Base-by-base conservation (phyloP, 139 green algal genomes). In the Tetraselmis chui region DNA sequence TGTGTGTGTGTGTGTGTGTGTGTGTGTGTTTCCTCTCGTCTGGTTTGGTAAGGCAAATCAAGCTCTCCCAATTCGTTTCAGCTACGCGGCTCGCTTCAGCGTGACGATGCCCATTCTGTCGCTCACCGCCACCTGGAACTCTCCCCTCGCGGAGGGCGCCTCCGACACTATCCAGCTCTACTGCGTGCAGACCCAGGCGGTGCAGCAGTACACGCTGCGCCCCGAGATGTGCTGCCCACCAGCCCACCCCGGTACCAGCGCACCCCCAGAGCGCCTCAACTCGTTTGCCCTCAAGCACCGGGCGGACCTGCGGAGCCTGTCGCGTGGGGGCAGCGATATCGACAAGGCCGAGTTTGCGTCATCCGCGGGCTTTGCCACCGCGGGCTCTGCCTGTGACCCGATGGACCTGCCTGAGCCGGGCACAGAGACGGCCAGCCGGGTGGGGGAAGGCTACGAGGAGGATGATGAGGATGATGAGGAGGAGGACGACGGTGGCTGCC, bases 171-270 rank as follows among this genome's bases (percentile, higher is more conserved):
- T 89, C 59, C 84, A 85, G 76, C 80, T 97, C 30, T 90, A 86
- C 79, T 91, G 83, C 59, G 84, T 96, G 59, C 94, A 98, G 87
- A 91, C 92, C 2, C 87, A 94, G 25, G 92, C 87, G 0, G 91
- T 98, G 0, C 95, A 98, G 89, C 91, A 95, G 85, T 98, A 98
- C 85, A 86, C 80, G 11, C 84, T 98, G 18, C 86, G 91, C 30
- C 82, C 88, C 0, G 81, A 78, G 23, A 45, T 87, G 27, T 98
- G 92, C 89, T 79, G 82, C 22, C 85, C 90, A 0, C 24, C 26
- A 29, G 45, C 1, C 23, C 45, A 82, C 11, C 59, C 81, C 45
- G 75, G 11, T 5, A 18, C 45, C 11, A 18, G 18, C 11, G 45
- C 45, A 18, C 11, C 45, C 11, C 11, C 45, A 18, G 11, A 5